Percentiles rank a stretch among this genome's conserved stretches.
Evolutionary conservation across 768 basidiomycete species (phyloP).

Genomic region (Mycena rebaudengoi): DNA sequence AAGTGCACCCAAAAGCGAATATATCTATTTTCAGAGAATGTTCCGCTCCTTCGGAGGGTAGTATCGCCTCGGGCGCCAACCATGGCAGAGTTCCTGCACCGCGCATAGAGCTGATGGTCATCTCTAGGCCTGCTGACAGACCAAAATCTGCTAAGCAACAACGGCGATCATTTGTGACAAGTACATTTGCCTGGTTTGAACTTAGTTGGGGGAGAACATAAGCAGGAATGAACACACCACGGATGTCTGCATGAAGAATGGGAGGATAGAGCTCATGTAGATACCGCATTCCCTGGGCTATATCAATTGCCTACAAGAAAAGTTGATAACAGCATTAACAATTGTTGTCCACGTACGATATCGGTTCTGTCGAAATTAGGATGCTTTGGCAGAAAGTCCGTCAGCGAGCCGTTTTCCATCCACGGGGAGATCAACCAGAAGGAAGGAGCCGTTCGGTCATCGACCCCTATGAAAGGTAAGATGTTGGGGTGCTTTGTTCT

Average conservation of each 20-base stretch:
- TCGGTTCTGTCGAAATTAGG: neutral
- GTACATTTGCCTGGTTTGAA: neutral
- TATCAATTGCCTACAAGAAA: too few relatives aligned
- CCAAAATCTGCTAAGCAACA: constrained; percentile 4
- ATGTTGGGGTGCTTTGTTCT: neutral
- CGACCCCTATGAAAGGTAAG: neutral
- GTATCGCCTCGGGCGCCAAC: neutral
- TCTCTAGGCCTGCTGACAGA: neutral
- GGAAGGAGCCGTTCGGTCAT: neutral
- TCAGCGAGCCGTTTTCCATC: neutral
- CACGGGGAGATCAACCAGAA: neutral
- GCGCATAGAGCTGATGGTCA: neutral
- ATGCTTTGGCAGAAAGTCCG: neutral
- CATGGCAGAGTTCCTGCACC: neutral
- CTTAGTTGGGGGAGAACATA: neutral
- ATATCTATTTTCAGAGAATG: neutral
- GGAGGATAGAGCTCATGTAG: too few relatives aligned
- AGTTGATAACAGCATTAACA: neutral
- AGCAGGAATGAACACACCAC: neutral
- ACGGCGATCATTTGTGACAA: neutral
- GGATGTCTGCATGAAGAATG: neutral
- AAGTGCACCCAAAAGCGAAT: neutral
- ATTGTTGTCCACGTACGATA: neutral
- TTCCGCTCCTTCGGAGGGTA: neutral
- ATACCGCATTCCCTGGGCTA: too few relatives aligned